Percentiles rank a stretch among this genome's conserved stretches.
phyloP scores from a whole-genome alignment of 345 rosid genomes.

The Populus alba region DNA sequence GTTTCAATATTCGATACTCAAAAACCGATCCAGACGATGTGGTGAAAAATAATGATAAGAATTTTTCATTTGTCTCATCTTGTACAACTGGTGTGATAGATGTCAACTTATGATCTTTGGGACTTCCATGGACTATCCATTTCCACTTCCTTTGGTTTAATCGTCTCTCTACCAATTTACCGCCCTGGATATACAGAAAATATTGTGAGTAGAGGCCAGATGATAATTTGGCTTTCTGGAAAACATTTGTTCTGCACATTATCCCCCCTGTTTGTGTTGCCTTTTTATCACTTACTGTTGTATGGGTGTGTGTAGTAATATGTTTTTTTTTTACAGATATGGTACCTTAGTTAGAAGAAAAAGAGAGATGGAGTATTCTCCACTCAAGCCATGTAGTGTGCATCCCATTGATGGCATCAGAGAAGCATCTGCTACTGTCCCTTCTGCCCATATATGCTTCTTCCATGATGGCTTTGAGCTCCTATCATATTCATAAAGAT shows the following conservation, averaged over 20 bases:
- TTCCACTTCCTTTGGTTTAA: slow-evolving; percentile 60
- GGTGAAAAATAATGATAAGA: slow-evolving; percentile 45
- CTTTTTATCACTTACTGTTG: background rate
- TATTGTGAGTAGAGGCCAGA: background rate
- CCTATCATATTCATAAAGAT: slow-evolving; percentile 59
- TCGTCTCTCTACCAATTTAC: slow-evolving; percentile 53
- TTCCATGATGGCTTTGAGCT: slow-evolving; percentile 70
- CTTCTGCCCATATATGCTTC: slow-evolving; percentile 57
- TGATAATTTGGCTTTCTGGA: background rate
- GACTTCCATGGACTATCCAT: slow-evolving; percentile 64
- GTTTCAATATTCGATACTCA: slow-evolving; percentile 44
- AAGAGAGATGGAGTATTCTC: slow-evolving; percentile 50
- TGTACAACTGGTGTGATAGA: slow-evolving; percentile 46
- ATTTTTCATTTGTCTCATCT: slow-evolving; percentile 44
- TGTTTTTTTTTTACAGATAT: background rate
- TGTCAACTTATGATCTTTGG: slow-evolving; percentile 45
- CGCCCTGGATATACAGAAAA: slow-evolving; percentile 36
- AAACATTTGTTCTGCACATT: background rate
- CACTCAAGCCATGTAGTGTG: slow-evolving; percentile 39
- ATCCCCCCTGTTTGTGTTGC: background rate
- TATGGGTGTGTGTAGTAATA: background rate
- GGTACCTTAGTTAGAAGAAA: slow-evolving; percentile 68
- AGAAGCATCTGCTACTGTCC: slow-evolving; percentile 33
- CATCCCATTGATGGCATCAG: slow-evolving; percentile 42
- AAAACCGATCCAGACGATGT: slow-evolving; percentile 48